Conservation (phyloP, 1,284 basidiomycete genomes). For the Vanrija sp. region DNA sequence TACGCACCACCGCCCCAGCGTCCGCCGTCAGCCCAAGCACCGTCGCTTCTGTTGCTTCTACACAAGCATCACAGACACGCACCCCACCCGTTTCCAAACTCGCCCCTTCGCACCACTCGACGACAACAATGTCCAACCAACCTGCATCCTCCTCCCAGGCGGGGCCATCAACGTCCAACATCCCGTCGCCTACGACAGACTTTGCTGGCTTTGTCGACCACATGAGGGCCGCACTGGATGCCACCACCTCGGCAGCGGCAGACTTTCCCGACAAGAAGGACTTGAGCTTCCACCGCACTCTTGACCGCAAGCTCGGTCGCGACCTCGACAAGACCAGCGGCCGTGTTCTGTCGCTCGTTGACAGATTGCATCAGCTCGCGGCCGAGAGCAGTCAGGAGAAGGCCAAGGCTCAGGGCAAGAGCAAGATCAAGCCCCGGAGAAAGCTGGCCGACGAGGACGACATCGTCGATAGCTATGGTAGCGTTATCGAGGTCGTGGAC, state of each 20-base stretch:
- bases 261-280: conserved; percentile 55
- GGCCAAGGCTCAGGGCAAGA: conserved; percentile 49
- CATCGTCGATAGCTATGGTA: conserved; percentile 70
- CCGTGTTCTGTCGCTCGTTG: conserved; percentile 54
- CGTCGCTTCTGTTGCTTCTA: no score
- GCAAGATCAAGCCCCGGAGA: conserved; percentile 20
- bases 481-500: conserved; percentile 77
- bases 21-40: no score
- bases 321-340: conserved; percentile 33
- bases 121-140: no score
- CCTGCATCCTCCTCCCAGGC: no score
- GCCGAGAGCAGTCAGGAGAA: conserved; percentile 33
- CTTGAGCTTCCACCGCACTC: conserved; percentile 75
- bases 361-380: conserved; percentile 60
- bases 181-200: conserved; percentile 11
- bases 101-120: no score
- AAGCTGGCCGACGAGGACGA: conserved; percentile 66
- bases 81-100: no score
- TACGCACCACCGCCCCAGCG: no score
- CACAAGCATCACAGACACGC: no score
- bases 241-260: conserved; percentile 39
- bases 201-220: conserved; percentile 32
- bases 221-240: conserved; percentile 39
- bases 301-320: conserved; percentile 65
- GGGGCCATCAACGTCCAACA: not conserved